Conservation (phyloP, 495 filamentous ascomycete species). For the Penicillium malachiteum region DNA sequence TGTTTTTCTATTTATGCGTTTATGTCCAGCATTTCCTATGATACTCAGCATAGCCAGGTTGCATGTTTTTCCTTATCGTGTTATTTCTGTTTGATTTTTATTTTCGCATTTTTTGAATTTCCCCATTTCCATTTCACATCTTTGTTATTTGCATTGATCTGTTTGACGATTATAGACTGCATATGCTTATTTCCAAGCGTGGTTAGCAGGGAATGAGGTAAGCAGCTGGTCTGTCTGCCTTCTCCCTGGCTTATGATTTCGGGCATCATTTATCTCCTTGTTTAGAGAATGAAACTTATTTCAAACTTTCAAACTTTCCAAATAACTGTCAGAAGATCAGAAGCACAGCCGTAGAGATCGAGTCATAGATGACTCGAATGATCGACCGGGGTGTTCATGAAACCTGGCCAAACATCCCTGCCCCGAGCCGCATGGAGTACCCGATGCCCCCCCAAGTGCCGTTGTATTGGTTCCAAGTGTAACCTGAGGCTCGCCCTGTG, state of each 20-base stretch:
- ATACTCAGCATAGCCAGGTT: constrained; percentile 3
- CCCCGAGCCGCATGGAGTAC: neutral
- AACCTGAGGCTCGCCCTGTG: neutral
- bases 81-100: neutral
- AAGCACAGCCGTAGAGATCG: neutral
- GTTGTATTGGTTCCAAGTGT: neutral
- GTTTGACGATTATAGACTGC: neutral
- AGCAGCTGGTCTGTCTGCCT: constrained; percentile 20
- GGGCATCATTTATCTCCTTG: neutral
- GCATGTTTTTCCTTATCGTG: neutral
- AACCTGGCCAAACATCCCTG: neutral
- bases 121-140: neutral
- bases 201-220: constrained; percentile 14
- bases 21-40: neutral
- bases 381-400: neutral
- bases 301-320: neutral
- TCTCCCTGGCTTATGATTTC: neutral
- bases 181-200: constrained; percentile 8
- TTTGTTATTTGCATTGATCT: neutral
- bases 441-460: neutral
- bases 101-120: neutral
- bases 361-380: constrained; percentile 2
- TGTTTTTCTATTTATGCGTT: neutral
- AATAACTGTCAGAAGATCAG: neutral
- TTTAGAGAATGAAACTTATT: neutral